Conservation (phyloP, 2,329 filamentous ascomycete species). For the Stachybotrys elegans region DNA sequence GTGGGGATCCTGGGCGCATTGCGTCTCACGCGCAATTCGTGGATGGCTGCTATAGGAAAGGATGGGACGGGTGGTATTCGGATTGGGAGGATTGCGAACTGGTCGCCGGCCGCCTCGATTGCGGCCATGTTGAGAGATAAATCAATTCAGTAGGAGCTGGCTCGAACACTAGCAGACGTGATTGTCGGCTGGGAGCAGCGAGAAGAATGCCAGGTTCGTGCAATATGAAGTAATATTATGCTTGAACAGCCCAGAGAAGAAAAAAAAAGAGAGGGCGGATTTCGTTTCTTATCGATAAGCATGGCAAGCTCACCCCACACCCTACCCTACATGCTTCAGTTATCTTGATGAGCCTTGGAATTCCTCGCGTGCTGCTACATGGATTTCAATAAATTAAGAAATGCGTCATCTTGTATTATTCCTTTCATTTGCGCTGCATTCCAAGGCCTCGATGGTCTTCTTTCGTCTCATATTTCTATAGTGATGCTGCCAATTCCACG, state of each 20-base stretch:
- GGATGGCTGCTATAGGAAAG: conserved; percentile 58
- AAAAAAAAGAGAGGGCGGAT: not conserved
- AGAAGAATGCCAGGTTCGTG: too few species aligned
- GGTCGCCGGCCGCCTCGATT: conserved; percentile 30
- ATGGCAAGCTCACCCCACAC: not conserved
- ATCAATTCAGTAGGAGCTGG: too few species aligned
- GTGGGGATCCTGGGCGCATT: conserved; percentile 77
- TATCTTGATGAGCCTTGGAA: too few species aligned
- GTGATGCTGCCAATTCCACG: conserved; percentile 44
- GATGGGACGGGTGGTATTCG: conserved; percentile 59
- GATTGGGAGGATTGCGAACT: conserved; percentile 67
- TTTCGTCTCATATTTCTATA: conserved; percentile 39
- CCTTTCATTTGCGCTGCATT: too few species aligned
- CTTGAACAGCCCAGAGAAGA: too few species aligned
- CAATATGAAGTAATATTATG: too few species aligned
- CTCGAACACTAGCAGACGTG: too few species aligned
- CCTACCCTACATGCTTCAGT: not conserved
- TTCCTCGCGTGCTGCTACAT: too few species aligned
- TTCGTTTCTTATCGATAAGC: not conserved
- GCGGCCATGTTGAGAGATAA: conserved; percentile 27
- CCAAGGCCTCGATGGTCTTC: too few species aligned
- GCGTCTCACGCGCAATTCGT: conserved; percentile 82
- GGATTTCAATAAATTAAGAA: too few species aligned
- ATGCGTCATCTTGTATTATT: too few species aligned
- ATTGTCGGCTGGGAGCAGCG: too few species aligned